phyloP scores from a whole-genome alignment of 495 filamentous ascomycete genomes.

The Evansstolkia leycettana region DNA sequence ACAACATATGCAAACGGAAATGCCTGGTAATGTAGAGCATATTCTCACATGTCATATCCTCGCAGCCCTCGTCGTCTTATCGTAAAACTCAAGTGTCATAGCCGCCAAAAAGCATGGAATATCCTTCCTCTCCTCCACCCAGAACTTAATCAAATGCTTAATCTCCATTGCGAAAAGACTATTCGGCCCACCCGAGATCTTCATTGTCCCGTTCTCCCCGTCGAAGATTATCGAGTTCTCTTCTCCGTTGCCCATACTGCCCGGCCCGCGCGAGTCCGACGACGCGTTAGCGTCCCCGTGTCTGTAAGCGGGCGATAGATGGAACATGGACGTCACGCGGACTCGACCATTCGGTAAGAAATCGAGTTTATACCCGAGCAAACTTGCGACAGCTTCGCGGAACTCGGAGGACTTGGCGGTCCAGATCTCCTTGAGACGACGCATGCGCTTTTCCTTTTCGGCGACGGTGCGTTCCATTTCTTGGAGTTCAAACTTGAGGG shows the following conservation, averaged over 20 bases:
- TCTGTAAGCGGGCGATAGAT: constrained; percentile 41
- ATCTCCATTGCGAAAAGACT: constrained; percentile 79
- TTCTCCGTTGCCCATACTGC: constrained; percentile 46
- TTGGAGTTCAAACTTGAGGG: constrained; percentile 54
- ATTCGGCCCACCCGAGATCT: constrained; percentile 80
- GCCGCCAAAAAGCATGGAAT: constrained; percentile 89
- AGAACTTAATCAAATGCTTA: constrained; percentile 72
- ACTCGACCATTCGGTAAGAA: constrained; percentile 92
- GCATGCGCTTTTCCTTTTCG: constrained; percentile 71
- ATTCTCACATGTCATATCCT: constrained; percentile 27
- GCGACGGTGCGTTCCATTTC: constrained; percentile 62
- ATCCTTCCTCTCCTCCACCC: constrained; percentile 82
- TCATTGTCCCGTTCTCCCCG: constrained; percentile 93
- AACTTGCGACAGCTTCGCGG: constrained; percentile 76
- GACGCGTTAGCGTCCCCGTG: constrained; percentile 44
- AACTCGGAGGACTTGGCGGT: constrained; percentile 79
- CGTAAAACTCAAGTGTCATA: constrained; percentile 82
- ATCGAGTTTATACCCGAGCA: constrained; percentile 85
- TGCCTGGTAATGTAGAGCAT: too few species aligned
- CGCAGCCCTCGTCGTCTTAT: constrained; percentile 54
- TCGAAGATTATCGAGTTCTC: constrained; percentile 90
- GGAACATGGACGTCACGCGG: constrained; percentile 68
- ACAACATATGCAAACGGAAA: too few species aligned
- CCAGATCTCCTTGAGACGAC: constrained; percentile 84
- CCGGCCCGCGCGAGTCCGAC: constrained; percentile 28